Percentiles rank a stretch among this genome's conserved stretches.
phyloP scores from a whole-genome alignment of 1,284 basidiomycete species.

The Lentinula novae-zelandiae region DNA sequence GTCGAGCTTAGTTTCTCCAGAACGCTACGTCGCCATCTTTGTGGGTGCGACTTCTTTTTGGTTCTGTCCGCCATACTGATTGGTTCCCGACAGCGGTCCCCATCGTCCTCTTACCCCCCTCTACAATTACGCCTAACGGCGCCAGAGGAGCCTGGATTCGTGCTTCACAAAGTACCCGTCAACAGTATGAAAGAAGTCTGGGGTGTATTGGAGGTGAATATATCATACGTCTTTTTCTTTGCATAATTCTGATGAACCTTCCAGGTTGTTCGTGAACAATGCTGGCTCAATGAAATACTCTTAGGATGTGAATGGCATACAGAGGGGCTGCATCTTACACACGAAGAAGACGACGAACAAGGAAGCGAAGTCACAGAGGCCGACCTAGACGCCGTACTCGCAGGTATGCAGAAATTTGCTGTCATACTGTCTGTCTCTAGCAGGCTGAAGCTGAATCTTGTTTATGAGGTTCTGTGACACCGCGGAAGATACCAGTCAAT shows the following conservation, averaged over 20 bases:
- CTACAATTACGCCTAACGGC: conserved; percentile 59
- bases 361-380: conserved; percentile 41
- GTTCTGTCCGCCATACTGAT: not conserved
- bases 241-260: not conserved
- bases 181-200: conserved; percentile 67
- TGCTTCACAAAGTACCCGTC: conserved; percentile 65
- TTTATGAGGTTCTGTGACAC: conserved; percentile 41
- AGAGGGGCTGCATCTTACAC: conserved; percentile 37
- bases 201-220: conserved; percentile 62
- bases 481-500: conserved; percentile 60
- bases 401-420: conserved; percentile 33
- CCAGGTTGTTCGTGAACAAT: conserved; percentile 73
- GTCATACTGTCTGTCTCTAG: too few species aligned
- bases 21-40: conserved; percentile 47
- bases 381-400: conserved; percentile 52
- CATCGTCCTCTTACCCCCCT: conserved; percentile 59
- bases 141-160: conserved; percentile 69
- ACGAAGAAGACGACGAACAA: conserved; percentile 23
- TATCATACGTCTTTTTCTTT: not conserved
- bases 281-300: conserved; percentile 72
- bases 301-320: conserved; percentile 54
- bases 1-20: conserved; percentile 37
- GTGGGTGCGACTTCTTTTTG: conserved; percentile 25
- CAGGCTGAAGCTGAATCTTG: too few species aligned
- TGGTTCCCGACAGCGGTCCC: conserved; percentile 47